Conservation (phyloP, 2,329 filamentous ascomycete genomes). For the Fusarium compactum region DNA sequence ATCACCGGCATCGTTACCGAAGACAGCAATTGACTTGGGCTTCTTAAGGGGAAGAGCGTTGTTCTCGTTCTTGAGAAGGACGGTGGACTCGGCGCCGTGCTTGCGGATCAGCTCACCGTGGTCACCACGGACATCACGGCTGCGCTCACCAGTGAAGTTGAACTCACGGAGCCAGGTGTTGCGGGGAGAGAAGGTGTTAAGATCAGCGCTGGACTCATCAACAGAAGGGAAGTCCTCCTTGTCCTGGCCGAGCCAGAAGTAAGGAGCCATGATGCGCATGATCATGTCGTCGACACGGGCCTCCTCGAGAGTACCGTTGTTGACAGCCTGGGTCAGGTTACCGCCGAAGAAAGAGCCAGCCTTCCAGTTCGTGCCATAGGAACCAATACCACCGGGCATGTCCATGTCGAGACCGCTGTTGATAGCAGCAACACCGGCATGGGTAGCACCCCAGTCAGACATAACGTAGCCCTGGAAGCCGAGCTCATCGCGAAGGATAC, state of each 20-base stretch:
- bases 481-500: slow-evolving; percentile 80
- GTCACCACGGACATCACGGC: slow-evolving; percentile 65
- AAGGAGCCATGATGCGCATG: slow-evolving; percentile 66
- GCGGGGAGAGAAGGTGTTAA: slow-evolving; percentile 63
- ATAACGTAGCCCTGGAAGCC: slow-evolving; percentile 86
- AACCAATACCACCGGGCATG: slow-evolving; percentile 61
- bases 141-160: slow-evolving; percentile 63
- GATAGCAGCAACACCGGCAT: slow-evolving; percentile 74
- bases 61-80: slow-evolving; percentile 79
- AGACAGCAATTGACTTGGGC: slow-evolving; percentile 68
- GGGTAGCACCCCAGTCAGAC: slow-evolving; percentile 83
- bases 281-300: slow-evolving; percentile 61
- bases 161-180: slow-evolving; percentile 58
- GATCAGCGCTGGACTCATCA: slow-evolving; percentile 60
- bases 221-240: slow-evolving; percentile 58
- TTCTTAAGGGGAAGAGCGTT: slow-evolving; percentile 69
- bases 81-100: slow-evolving; percentile 68
- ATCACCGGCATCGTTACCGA: slow-evolving; percentile 63
- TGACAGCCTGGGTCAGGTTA: slow-evolving; percentile 60
- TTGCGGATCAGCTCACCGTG: slow-evolving; percentile 67
- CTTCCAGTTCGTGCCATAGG: slow-evolving; percentile 48
- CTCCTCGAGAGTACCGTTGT: slow-evolving; percentile 59
- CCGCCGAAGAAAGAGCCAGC: slow-evolving; percentile 59
- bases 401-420: slow-evolving; percentile 76
- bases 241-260: slow-evolving; percentile 63